A percentile compares a stretch with the other conserved stretches of the same genome.
Evolutionary conservation across 345 rosid species (phyloP).

Genomic region (Sonneratia caseolaris): DNA sequence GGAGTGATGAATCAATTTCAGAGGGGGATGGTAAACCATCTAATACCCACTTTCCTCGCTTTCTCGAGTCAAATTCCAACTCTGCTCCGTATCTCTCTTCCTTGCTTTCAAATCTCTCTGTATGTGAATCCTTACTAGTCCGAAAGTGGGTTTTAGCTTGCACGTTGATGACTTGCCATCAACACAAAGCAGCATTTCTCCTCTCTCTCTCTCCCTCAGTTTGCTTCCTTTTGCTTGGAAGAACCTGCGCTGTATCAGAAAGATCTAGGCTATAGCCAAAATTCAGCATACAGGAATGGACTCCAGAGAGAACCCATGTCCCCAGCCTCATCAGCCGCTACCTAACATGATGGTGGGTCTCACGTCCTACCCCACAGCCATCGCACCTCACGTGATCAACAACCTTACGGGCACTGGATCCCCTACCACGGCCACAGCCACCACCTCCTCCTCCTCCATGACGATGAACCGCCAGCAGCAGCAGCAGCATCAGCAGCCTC

Average conservation of each 20-base stretch:
- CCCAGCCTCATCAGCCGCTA: slow-evolving; percentile 7
- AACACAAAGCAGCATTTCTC: slow-evolving; percentile 6
- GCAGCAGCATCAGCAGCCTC: slow-evolving; percentile 16
- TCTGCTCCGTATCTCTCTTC: too few species aligned
- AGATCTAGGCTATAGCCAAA: neutral
- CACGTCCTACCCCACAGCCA: slow-evolving; percentile 13
- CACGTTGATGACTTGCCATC: neutral
- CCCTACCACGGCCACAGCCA: neutral
- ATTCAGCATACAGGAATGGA: slow-evolving; percentile 26
- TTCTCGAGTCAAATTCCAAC: neutral
- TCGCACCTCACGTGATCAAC: slow-evolving; percentile 6
- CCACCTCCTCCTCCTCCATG: neutral
- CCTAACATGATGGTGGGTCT: slow-evolving; percentile 13
- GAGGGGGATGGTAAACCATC: neutral
- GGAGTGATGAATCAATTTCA: neutral
- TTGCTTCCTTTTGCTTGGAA: too few species aligned
- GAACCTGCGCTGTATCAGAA: neutral
- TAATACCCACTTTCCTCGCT: neutral
- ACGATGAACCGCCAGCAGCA: slow-evolving; percentile 18
- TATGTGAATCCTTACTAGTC: neutral
- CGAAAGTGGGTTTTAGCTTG: neutral
- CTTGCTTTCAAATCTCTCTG: neutral
- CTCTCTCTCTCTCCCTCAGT: neutral
- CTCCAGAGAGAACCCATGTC: slow-evolving; percentile 27
- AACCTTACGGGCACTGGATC: slow-evolving; percentile 1